phyloP scores from a whole-genome alignment of 148 eudicot species.

The Hydrangea macrophylla region DNA sequence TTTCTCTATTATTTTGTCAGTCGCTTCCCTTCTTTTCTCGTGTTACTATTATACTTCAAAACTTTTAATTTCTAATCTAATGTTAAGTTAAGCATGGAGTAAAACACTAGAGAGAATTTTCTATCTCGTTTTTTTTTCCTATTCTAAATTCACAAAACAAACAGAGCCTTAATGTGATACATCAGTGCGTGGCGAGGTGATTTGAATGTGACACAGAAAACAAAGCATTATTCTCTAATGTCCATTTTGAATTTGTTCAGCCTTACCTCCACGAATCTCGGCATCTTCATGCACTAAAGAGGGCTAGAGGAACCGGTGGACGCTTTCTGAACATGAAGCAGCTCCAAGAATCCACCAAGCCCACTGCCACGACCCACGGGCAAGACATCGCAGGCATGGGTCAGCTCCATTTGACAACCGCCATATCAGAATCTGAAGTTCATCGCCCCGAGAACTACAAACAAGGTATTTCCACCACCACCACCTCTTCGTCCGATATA shows the following conservation, averaged over 20 bases:
- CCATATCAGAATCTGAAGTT: constrained; percentile 22
- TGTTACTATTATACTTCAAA: no score
- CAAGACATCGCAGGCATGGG: constrained; percentile 21
- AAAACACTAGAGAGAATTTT: no score
- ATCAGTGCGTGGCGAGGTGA: no score
- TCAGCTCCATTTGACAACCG: constrained; percentile 22
- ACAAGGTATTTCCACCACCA: constrained; percentile 33
- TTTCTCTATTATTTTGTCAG: no score
- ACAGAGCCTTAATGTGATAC: no score
- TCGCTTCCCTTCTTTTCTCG: no score
- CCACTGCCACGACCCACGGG: constrained; percentile 7
- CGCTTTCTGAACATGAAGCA: constrained; percentile 61
- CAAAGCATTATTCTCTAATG: neutral
- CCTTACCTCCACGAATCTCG: constrained; percentile 83
- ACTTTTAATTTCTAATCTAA: no score
- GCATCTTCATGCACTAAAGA: constrained; percentile 62
- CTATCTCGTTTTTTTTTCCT: no score
- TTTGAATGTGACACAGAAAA: neutral
- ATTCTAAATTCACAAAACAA: no score
- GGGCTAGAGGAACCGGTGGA: constrained; percentile 76
- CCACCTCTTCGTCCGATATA: constrained; percentile 38
- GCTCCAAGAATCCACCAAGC: constrained; percentile 35
- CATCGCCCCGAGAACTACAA: constrained; percentile 22
- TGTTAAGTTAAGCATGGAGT: no score
- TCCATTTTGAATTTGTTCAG: constrained; percentile 24